phyloP scores from a whole-genome alignment of 495 filamentous ascomycete species.

The Bryoglossum gracile region DNA sequence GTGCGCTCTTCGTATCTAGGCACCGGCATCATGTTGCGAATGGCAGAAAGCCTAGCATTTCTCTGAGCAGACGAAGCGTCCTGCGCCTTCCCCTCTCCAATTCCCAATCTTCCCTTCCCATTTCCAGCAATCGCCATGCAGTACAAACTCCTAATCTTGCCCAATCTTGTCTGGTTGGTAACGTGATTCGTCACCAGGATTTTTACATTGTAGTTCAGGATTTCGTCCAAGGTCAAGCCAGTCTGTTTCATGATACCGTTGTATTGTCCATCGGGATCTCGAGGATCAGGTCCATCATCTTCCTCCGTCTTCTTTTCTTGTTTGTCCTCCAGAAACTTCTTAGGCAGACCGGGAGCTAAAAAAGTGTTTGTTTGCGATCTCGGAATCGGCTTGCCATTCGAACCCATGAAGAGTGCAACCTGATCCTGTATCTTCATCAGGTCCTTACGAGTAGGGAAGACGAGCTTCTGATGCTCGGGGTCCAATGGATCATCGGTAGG shows the following conservation, averaged over 20 bases:
- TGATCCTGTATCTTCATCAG: conserved; percentile 3
- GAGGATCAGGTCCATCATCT: conserved; percentile 34
- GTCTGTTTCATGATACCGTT: conserved; percentile 54
- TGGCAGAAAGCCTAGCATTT: conserved; percentile 67
- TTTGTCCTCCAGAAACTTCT: conserved; percentile 5
- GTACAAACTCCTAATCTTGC: conserved; percentile 73
- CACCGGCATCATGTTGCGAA: conserved; percentile 81
- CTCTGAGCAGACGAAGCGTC: conserved; percentile 55
- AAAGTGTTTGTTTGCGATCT: background rate
- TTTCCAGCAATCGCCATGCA: conserved; percentile 75
- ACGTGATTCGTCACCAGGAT: conserved; percentile 64
- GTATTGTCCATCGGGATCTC: conserved; percentile 43
- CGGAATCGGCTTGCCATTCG: conserved; percentile 18
- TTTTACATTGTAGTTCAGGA: conserved; percentile 52
- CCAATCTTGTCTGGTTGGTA: conserved; percentile 89
- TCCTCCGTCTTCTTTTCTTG: conserved; percentile 27
- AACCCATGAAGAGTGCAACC: conserved; percentile 10
- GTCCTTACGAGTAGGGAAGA: conserved; percentile 3
- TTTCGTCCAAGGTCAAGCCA: conserved; percentile 52
- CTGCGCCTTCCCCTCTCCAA: conserved; percentile 81
- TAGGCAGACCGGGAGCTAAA: conserved; percentile 13
- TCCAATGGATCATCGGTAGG: conserved; percentile 28
- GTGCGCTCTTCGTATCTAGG: conserved; percentile 85
- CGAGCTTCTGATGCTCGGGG: conserved; percentile 29
- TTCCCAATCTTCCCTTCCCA: conserved; percentile 71